Base-by-base conservation (phyloP, 805 yeast species). In the Candida berthetii region DNA sequence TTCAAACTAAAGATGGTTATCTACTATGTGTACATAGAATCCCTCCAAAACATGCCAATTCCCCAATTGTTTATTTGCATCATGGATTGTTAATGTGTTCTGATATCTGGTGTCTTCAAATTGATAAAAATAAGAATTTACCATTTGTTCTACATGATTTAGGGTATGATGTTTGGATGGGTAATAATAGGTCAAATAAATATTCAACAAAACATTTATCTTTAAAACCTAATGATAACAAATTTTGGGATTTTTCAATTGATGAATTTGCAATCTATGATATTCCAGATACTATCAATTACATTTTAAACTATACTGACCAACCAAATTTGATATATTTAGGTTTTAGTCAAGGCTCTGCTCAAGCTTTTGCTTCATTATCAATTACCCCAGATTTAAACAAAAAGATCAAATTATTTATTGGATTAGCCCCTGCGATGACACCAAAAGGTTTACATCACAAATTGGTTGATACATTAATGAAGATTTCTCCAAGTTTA, bases 141-240 rank as follows among this genome's bases (percentile, higher is more conserved):
- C 96, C 98, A 0, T 83, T 85, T 57, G 65, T 78, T 3, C 69
- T 91, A 28, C 81, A 81, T 45, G 88, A 89, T 43, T 58, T 79
- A 37, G 97, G 97, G 1, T 91, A 78, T 60, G 99, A 91, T 57
- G 97, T 91, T 6, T 91, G 95, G 91, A 67, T 91, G 47, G 98
- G 98, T 1, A 88, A 87, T 60, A 88, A 87, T 55, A 71, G 96
- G 43, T 96, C 96, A 10, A 93, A 91, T 64, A 93, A 91, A 65
- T 91, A 91, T 64, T 83, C 95, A 3, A 80, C 82, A 45, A 89
- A 89, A 52, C 96, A 91, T 61, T 44, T 71, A 14, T 46, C 57
- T n/a, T 57, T 65, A 31, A 59, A 58, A 35, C 71, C 80, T 14
- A 61, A 57, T 22, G 63, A 68, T 1, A 43, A 39, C 3, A 52